phyloP scores from a whole-genome alignment of 345 rosid species.

The Lepidium africanum region DNA sequence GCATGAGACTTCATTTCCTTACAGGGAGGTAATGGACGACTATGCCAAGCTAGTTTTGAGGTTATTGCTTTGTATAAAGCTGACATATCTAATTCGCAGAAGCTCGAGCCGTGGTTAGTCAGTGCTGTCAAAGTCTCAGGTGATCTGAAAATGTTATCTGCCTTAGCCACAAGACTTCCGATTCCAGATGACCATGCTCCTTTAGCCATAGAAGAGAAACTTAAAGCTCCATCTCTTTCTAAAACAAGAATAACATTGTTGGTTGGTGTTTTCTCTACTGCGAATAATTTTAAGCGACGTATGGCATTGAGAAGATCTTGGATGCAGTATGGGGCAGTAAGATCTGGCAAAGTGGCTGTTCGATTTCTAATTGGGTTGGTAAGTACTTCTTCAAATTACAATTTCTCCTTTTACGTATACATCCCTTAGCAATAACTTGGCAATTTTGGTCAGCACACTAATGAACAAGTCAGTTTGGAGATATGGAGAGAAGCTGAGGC shows the following conservation, averaged over 20 bases:
- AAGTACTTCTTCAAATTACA: slow-evolving; percentile 28
- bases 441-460: slow-evolving; percentile 51
- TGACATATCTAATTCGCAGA: slow-evolving; percentile 34
- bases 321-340: slow-evolving; percentile 77
- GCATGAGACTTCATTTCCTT: slow-evolving; percentile 76
- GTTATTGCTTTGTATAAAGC: background rate
- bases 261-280: slow-evolving; percentile 84
- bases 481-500: slow-evolving; percentile 87
- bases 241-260: slow-evolving; percentile 47
- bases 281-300: slow-evolving; percentile 82
- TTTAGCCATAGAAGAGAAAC: slow-evolving; percentile 48
- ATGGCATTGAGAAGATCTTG: slow-evolving; percentile 91
- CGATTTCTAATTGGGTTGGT: slow-evolving; percentile 88
- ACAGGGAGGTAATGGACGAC: slow-evolving; percentile 60
- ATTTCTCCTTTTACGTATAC: background rate
- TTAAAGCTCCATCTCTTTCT: slow-evolving; percentile 56
- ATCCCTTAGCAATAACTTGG: background rate
- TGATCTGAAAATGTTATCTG: slow-evolving; percentile 51
- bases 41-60: background rate
- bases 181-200: slow-evolving; percentile 57
- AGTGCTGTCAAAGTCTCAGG: slow-evolving; percentile 55
- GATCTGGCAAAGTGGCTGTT: slow-evolving; percentile 71
- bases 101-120: slow-evolving; percentile 78
- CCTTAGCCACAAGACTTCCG: slow-evolving; percentile 66
- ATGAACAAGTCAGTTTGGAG: slow-evolving; percentile 59